A percentile compares a stretch with the other conserved stretches of the same genome.
Conservation (phyloP, 228 moss, liverwort and hornwort species). For the Sphagnum magellanicum region DNA sequence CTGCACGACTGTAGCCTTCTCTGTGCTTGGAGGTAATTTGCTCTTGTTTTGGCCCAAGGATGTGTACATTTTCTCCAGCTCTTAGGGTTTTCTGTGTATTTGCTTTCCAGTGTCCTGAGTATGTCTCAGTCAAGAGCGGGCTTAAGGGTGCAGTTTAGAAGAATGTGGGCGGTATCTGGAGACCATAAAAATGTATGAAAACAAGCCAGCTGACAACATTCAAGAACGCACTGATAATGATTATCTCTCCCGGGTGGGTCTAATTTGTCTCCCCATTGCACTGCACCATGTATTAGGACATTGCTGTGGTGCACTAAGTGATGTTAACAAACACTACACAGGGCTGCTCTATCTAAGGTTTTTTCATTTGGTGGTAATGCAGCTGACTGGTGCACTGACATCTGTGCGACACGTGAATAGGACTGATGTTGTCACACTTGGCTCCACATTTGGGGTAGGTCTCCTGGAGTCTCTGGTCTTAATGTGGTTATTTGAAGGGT, state of each 20-base stretch:
- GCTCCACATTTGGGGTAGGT: conserved; percentile 72
- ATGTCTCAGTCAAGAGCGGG: neutral
- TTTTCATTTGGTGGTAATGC: conserved; percentile 11
- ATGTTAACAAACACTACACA: too few relatives aligned
- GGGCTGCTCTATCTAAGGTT: too few relatives aligned
- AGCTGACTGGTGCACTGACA: conserved; percentile 83
- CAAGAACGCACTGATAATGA: conserved; percentile 98
- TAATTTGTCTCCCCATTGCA: neutral
- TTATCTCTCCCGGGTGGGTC: conserved; percentile 78
- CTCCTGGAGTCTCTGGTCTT: neutral
- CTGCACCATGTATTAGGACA: too few relatives aligned
- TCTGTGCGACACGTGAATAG: conserved; percentile 94
- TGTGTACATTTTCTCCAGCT: neutral
- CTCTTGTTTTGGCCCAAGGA: neutral
- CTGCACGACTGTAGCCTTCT: conserved; percentile 98
- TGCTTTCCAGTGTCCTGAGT: too few relatives aligned
- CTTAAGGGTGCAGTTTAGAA: conserved; percentile 60
- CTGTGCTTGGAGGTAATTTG: conserved; percentile 90
- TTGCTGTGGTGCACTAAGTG: too few relatives aligned
- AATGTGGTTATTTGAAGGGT: neutral
- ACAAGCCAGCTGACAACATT: conserved; percentile 97
- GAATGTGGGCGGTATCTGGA: conserved; percentile 98
- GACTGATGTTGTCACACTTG: conserved; percentile 87
- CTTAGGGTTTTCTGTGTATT: neutral
- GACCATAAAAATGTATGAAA: conserved; percentile 90